Evolutionary conservation across 495 filamentous ascomycete species (phyloP).

Genomic region (Aspergillus nanangensis): DNA sequence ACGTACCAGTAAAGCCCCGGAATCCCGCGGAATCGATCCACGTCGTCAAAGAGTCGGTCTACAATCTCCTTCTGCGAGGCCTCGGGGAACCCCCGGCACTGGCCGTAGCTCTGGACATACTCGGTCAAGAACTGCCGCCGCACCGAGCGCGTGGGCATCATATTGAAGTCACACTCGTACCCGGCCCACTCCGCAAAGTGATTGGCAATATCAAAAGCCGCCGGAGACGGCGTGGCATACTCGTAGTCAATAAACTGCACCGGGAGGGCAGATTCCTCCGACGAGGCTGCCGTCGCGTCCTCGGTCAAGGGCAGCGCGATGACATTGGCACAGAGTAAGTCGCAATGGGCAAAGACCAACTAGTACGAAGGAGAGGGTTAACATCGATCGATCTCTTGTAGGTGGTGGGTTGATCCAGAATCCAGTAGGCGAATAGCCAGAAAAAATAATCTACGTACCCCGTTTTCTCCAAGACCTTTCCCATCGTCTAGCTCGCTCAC

Average conservation of each 20-base stretch:
- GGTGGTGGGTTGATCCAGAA: no score
- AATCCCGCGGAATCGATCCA: conserved; percentile 83
- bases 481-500: conserved; percentile 67
- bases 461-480: conserved; percentile 65
- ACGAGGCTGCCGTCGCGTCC: conserved; percentile 12
- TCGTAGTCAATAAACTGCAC: conserved; percentile 98
- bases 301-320: conserved; percentile 64
- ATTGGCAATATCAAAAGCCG: conserved; percentile 98
- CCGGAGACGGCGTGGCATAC: conserved; percentile 88
- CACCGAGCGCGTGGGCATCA: conserved; percentile 73
- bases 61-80: conserved; percentile 58
- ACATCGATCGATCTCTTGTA: no score
- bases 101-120: conserved; percentile 59
- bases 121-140: conserved; percentile 77
- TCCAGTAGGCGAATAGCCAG: no score
- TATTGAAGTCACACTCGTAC: conserved; percentile 86
- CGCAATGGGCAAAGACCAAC: conserved; percentile 93
- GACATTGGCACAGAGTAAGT: conserved; percentile 91
- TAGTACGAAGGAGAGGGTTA: conserved; percentile 36
- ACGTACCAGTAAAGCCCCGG: conserved; percentile 77
- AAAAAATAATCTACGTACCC: conserved; percentile 58
- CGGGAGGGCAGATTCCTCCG: conserved; percentile 30
- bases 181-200: conserved; percentile 99
- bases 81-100: conserved; percentile 29
- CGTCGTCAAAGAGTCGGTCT: conserved; percentile 64